These are phyloP conservation scores for Fusarium proliferatum DNA, from an alignment of 2,329 filamentous ascomycete species.

Conservation along the genomic window DNA sequence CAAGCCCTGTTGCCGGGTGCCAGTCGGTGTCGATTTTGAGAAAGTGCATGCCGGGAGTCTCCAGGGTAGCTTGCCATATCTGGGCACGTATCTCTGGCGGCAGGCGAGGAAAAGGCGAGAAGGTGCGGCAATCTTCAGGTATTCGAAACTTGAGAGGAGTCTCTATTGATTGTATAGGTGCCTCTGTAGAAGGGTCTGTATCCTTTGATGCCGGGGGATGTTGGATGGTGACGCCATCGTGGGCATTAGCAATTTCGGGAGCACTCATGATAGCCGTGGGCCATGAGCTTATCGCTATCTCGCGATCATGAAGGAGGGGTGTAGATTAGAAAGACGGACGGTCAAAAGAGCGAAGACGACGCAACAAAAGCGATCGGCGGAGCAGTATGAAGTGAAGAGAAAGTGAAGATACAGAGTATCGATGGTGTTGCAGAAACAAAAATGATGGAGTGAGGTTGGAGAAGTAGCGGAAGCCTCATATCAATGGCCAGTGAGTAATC, in stretches of 20 bases:
- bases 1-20: conserved; percentile 12
- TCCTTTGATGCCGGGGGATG: background rate
- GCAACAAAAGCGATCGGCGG: background rate
- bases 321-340: background rate
- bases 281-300: conserved; percentile 35
- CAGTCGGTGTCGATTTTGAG: conserved; percentile 45
- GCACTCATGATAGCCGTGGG: conserved; percentile 36
- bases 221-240: background rate
- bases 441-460: conserved; percentile 24
- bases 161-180: background rate
- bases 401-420: conserved; percentile 33
- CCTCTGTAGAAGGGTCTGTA: background rate
- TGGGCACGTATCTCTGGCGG: conserved; percentile 51
- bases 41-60: conserved; percentile 51
- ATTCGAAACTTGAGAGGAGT: conserved; percentile 47
- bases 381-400: background rate
- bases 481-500: background rate
- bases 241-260: conserved; percentile 12
- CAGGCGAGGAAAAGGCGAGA: conserved; percentile 48
- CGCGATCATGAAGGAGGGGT: conserved; percentile 34
- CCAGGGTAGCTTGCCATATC: conserved; percentile 49
- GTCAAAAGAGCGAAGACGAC: background rate
- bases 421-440: conserved; percentile 27
- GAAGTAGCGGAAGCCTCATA: conserved; percentile 17
- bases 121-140: conserved; percentile 47